These are phyloP conservation scores for Royoungia palumana DNA, from an alignment of 768 basidiomycete species.

Conservation along the genomic window DNA sequence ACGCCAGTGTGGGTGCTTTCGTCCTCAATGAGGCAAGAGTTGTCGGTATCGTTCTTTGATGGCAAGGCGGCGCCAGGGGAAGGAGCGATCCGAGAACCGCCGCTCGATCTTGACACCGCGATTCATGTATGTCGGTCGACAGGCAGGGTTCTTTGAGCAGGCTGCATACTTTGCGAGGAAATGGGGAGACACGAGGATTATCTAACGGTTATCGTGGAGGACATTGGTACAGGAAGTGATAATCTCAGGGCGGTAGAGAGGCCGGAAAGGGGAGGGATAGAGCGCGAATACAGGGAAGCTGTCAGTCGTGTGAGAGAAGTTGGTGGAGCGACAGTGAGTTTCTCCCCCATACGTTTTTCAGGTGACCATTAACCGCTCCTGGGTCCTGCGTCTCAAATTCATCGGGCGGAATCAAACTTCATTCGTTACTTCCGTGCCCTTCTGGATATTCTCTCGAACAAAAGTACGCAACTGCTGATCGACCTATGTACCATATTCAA, in stretches of 20 bases:
- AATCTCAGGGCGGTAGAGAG: conserved; percentile 11
- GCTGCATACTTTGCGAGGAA: conserved; percentile 91
- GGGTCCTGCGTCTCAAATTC: not conserved
- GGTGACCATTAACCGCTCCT: not conserved
- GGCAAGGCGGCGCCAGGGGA: conserved; percentile 29
- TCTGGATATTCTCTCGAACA: conserved; percentile 75
- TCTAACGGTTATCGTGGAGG: conserved; percentile 90
- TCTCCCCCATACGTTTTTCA: not conserved
- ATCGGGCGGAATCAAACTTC: conserved; percentile 79
- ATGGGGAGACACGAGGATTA: conserved; percentile 93
- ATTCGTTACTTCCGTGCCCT: conserved; percentile 86
- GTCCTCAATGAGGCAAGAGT: conserved; percentile 81
- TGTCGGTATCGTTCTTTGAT: conserved; percentile 19
- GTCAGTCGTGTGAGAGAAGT: conserved; percentile 74
- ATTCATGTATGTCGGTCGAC: conserved; percentile 94
- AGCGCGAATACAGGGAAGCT: conserved; percentile 61
- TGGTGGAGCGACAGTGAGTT: conserved; percentile 72
- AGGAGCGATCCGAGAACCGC: conserved; percentile 63
- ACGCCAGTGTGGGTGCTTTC: conserved; percentile 93
- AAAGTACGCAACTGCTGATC: conserved; percentile 87
- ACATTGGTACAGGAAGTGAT: conserved; percentile 47
- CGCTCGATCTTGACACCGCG: conserved; percentile 95
- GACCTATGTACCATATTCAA: conserved; percentile 80
- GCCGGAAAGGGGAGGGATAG: conserved; percentile 35
- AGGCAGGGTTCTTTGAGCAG: conserved; percentile 95